Evolutionary conservation across 495 filamentous ascomycete genomes (phyloP), one percentile per base, ranked within the genome.

Genomic region (Talaromyces thailandensis): DNA sequence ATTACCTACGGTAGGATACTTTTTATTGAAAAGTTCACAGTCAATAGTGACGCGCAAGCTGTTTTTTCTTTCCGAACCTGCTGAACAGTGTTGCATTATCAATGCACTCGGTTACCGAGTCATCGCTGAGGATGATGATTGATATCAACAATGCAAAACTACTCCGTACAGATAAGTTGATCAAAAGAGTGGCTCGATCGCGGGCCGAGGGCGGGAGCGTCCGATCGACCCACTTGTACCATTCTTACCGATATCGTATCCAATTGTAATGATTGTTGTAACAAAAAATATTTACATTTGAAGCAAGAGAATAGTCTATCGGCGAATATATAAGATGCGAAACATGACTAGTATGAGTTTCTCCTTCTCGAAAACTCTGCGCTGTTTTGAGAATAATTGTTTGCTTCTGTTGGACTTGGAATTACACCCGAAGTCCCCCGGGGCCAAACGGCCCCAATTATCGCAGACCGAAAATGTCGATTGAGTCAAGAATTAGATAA

Each of bases 131-230:
- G 43, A 48, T 8, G 14, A 48, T 48, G 7, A 18, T 18, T 48
- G 7, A 18, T 18, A 21, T 21, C 43, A 7, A 48, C 21, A 48
- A 18, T 9, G 43, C 18, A 48, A 18, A 45, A 21, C 43, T 18
- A 28, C 26, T 28, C 31, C 31, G 6, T 43, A 21, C 31, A 7
- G 32, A 12, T 0, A 14, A 12, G 32, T 35, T 35, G 43, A 24
- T 61, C n/a, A 18, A 61, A 50, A 23, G 37, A 31, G 18, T 61
- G 43, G 59, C 25, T 50, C 40, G 59, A 40, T 48, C 43, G 40
- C 59, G 59, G 59, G 37, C 59, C 59, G 59, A 51, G 23, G 35
- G 45, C 59, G 43, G 40, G 43, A 61, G 2, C 43, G 58, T 25
- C 57, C 35, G 31, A 40, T 45, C 57, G 25, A 28, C 59, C 43